Evolutionary conservation across 371 early-diverging fungal species (phyloP), one percentile per base, ranked within the genome.

Genomic region (Funneliformis caledonium): DNA sequence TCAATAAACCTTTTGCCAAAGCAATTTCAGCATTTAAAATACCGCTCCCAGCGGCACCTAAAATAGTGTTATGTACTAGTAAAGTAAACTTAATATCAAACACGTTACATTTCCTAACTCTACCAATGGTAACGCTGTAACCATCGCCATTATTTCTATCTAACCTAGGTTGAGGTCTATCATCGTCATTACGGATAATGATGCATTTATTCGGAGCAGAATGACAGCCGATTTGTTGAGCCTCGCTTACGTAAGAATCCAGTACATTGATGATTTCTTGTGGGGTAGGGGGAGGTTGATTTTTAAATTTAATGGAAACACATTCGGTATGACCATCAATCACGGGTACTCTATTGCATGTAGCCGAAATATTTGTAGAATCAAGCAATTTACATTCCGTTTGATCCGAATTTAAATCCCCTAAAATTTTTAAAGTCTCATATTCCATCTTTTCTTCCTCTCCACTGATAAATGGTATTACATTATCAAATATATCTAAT

Each of bases 371-470:
- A 33, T 85, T 85, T 26, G 94, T 90, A 48, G 22, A n/a, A 60
- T 78, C 65, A 73, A 86, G 70, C 42, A 82, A 50, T 7, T 86
- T 84, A 83, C 91, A 93, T 12, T 84, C 89, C 42, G 87, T 85
- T 33, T 83, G 85, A 22, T 89, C 90, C 19, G 74, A 64, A 59
- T 87, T 82, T 65, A 95, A 74, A 43, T 85, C 87, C 76, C 97
- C 98, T 59, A 98, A 87, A 78, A 98, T 98, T 89, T 98, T 98
- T 72, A 88, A 86, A 5, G 96, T 92, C 87, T 98, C 99, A 81
- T 88, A 94, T 85, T 98, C 98, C 88, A 98, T 94, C 91, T 98
- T 98, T 82, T 95, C 93, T 86, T 98, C 99, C 84, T 98, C 99
- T 76, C 97, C 99, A n/a, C 92, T 89, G 84, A 98, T 97, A 82